Evolutionary conservation across 768 basidiomycete species (phyloP), one percentile per base, ranked within the genome.

Genomic region (Trametes elegans): DNA sequence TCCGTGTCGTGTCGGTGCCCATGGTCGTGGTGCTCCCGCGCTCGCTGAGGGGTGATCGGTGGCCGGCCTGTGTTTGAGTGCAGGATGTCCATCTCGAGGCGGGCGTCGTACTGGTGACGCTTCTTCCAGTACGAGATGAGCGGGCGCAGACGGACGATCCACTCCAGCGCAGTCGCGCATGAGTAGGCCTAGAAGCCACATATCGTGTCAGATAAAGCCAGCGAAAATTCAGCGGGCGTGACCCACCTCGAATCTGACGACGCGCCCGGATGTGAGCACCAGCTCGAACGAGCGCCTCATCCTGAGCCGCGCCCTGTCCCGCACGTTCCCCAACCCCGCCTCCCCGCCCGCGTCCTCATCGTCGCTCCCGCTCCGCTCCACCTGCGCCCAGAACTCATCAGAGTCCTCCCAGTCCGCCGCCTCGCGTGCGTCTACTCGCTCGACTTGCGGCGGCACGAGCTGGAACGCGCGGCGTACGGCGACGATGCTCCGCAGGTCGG

Each of bases 41-140:
- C 70, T 51, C 75, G 78, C 38, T 73, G 76, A 5, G 85, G 86
- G 0, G 88, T 90, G 24, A 87, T 62, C 45, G 82, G 76, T 32
- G 81, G 77, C 52, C 82, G 77, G 26, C 76, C 76, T 32, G 81
- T 66, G 31, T 65, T 66, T 18, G 61, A 71, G 66, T 85, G 82
- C 16, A 84, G 81, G 35, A 91, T 71, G 53, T 90, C 84, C 84
- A 94, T 93, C 69, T 92, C 90, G 53, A 86, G 79, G 56, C 76
- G 76, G 13, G 92, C 86, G 64, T 95, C 93, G 38, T 79, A 75
- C 23, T 81, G 80, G 62, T 93, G 88, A 19, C 86, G 79, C 41
- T 81, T 76, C 49, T 79, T 84, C 94, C 94, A 98, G 66, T 93
- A 98, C 3, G 73, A 67, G 35, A 86, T 71, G 29, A 95, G 76